Conservation (phyloP, 345 rosid genomes). For the Gynandropsis gynandra region DNA sequence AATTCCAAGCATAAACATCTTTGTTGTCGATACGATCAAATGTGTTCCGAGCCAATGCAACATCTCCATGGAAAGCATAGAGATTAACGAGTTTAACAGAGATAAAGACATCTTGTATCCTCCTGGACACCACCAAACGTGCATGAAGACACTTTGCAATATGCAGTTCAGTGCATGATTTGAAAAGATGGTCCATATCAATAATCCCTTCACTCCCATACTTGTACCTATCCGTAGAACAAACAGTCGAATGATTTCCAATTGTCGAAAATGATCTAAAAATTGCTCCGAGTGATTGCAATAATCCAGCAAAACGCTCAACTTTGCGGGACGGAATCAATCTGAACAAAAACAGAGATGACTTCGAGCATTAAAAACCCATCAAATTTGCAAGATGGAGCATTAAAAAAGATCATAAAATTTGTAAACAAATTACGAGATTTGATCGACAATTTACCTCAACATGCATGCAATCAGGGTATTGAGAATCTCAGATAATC, state of each 20-base stretch:
- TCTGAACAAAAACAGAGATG: too few relatives aligned
- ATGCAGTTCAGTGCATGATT: conserved; percentile 28
- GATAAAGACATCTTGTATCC: conserved; percentile 8
- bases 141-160: conserved; percentile 32
- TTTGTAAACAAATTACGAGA: too few relatives aligned
- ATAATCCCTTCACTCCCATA: conserved; percentile 11
- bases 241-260: conserved; percentile 23
- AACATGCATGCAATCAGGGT: too few relatives aligned
- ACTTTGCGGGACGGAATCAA: conserved; percentile 29
- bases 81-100: conserved; percentile 35
- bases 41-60: conserved; percentile 24
- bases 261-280: conserved; percentile 26
- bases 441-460: too few relatives aligned
- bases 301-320: conserved; percentile 23
- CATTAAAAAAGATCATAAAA: too few relatives aligned
- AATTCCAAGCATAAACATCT: conserved; percentile 53
- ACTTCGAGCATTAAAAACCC: too few relatives aligned
- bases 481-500: too few relatives aligned
- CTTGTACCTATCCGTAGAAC: conserved; percentile 6
- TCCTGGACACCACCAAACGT: conserved; percentile 33
- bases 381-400: too few relatives aligned
- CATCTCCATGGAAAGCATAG: conserved; percentile 35
- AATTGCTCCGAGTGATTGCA: conserved; percentile 16
- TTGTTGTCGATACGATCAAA: conserved; percentile 35
- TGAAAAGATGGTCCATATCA: conserved; percentile 27